Conservation (phyloP, 768 basidiomycete genomes). For the Termitomyces sp. region DNA sequence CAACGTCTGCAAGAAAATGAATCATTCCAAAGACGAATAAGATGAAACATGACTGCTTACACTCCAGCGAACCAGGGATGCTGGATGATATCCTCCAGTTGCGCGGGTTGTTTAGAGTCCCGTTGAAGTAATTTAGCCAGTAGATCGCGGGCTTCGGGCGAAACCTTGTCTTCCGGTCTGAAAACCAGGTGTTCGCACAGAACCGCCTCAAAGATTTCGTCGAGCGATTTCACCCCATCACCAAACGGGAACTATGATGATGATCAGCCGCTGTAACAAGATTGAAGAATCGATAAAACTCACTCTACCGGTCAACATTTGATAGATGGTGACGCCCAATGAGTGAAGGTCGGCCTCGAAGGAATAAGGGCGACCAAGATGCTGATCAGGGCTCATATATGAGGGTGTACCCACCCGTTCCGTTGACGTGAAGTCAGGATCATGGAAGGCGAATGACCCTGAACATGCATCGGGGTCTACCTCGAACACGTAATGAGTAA, state of each 20-base stretch:
- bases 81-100: slow-evolving; percentile 1
- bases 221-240: not conserved
- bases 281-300: not conserved
- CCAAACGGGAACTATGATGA: slow-evolving; percentile 14
- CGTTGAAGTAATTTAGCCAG: not conserved
- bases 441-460: not conserved
- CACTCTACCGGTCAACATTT: slow-evolving; percentile 9
- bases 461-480: slow-evolving; percentile 1
- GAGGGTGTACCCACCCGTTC: slow-evolving; percentile 10
- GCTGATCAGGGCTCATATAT: slow-evolving; percentile 8
- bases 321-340: slow-evolving; percentile 7
- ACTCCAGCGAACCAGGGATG: slow-evolving; percentile 12
- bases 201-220: not conserved
- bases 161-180: not conserved
- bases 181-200: slow-evolving; percentile 2
- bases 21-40: not conserved
- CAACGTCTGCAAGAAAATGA: not conserved
- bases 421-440: not conserved
- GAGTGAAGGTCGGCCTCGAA: slow-evolving; percentile 11
- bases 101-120: not conserved
- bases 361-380: slow-evolving; percentile 6
- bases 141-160: not conserved
- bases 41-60: slow-evolving; percentile 2
- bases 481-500: not conserved
- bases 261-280: not conserved